phyloP scores from a whole-genome alignment of 306 rosid genomes.

The Pueraria montana region DNA sequence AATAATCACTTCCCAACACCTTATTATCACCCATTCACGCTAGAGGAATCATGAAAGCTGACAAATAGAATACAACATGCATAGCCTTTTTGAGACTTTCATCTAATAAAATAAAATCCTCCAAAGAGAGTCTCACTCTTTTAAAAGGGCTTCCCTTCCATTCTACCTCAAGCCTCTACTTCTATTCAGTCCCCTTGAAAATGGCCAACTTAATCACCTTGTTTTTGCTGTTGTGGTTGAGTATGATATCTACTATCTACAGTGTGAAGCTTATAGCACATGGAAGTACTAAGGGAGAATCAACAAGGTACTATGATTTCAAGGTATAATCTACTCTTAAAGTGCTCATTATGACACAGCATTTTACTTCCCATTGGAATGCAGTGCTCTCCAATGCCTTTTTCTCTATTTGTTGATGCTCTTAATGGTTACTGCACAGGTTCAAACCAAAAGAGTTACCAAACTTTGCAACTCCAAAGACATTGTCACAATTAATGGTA shows the following conservation, averaged over 20 bases:
- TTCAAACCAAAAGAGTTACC: constrained; percentile 66
- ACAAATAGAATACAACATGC: constrained; percentile 64
- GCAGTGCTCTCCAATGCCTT: constrained; percentile 16
- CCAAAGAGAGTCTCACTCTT: constrained; percentile 39
- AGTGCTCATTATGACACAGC: neutral
- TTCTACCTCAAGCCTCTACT: constrained; percentile 48
- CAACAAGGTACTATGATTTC: constrained; percentile 75
- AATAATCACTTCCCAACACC: constrained; percentile 82
- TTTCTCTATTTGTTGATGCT: constrained; percentile 21
- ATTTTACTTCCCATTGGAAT: constrained; percentile 13
- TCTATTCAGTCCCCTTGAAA: constrained; percentile 26
- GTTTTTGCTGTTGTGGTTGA: constrained; percentile 50
- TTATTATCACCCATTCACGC: constrained; percentile 84
- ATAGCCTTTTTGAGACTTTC: constrained; percentile 45
- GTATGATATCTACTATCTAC: constrained; percentile 51
- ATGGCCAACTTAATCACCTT: constrained; percentile 60
- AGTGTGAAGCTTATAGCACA: constrained; percentile 57
- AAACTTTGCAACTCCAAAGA: constrained; percentile 77
- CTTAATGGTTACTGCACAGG: constrained; percentile 55
- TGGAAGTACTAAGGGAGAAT: constrained; percentile 50
- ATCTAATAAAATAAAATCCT: constrained; percentile 46
- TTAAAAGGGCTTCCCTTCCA: constrained; percentile 54
- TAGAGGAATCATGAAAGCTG: constrained; percentile 86
- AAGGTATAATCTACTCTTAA: constrained; percentile 57
- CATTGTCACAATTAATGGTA: constrained; percentile 73